Percentiles rank a stretch among this genome's conserved stretches.
Evolutionary conservation across 2,329 filamentous ascomycete genomes (phyloP).

Genomic region (Phialophora expanda): DNA sequence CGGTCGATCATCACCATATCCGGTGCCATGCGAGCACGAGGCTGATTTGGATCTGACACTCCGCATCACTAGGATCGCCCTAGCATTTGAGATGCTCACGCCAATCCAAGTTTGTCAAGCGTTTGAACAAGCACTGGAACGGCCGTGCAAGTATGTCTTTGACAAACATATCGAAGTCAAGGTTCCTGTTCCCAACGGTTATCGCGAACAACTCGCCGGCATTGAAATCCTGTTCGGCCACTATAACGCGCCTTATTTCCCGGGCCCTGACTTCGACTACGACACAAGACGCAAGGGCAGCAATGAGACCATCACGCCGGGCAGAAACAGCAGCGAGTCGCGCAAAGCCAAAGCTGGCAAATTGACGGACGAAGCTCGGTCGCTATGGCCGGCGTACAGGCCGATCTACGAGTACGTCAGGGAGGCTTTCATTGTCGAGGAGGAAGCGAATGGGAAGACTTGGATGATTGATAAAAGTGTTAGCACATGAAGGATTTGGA

Average conservation of each 20-base stretch:
- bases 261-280: conserved; percentile 60
- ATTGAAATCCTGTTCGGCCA: conserved; percentile 65
- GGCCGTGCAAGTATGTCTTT: conserved; percentile 77
- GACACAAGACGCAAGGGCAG: conserved; percentile 42
- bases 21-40: background rate
- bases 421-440: conserved; percentile 92
- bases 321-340: conserved; percentile 15
- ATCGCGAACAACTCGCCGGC: conserved; percentile 80
- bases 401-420: conserved; percentile 92
- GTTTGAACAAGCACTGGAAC: conserved; percentile 77
- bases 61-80: conserved; percentile 67
- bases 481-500: conserved; percentile 32
- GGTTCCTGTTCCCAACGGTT: conserved; percentile 84
- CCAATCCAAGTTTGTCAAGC: conserved; percentile 80
- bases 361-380: conserved; percentile 75
- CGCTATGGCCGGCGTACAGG: conserved; percentile 88
- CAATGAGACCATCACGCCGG: conserved; percentile 31
- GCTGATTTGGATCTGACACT: conserved; percentile 11
- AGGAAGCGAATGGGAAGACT: conserved; percentile 87
- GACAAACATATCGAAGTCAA: conserved; percentile 77
- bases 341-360: conserved; percentile 44
- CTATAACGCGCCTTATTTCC: conserved; percentile 67
- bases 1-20: conserved; percentile 9
- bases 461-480: conserved; percentile 74
- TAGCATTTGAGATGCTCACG: conserved; percentile 88